A percentile compares a stretch with the other conserved stretches of the same genome.
phyloP scores from a whole-genome alignment of 352 stramenopile species.

The Pythium plurisporium region DNA sequence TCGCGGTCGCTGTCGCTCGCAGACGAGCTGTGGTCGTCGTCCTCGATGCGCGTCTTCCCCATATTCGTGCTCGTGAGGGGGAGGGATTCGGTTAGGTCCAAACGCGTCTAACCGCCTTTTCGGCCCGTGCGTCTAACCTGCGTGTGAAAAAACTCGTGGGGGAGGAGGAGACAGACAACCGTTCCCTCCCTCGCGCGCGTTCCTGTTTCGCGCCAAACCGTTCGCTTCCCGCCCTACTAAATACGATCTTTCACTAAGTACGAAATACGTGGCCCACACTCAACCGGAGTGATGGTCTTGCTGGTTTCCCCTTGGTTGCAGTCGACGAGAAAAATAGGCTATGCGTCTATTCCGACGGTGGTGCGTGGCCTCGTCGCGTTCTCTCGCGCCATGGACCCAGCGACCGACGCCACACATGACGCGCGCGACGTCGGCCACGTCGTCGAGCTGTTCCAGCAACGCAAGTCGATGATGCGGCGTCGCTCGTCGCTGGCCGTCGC shows the following conservation, averaged over 20 bases:
- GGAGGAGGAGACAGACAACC: background rate
- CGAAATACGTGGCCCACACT: background rate
- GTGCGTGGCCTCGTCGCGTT: too few relatives aligned
- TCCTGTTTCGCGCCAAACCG: constrained; percentile 21
- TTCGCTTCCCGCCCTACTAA: constrained; percentile 3
- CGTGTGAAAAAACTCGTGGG: background rate
- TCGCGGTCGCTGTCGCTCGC: constrained; percentile 14
- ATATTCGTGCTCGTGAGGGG: background rate
- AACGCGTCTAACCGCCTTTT: constrained; percentile 4
- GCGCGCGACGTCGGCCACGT: background rate
- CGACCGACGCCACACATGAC: background rate
- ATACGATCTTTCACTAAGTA: constrained; percentile 6
- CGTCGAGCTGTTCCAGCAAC: background rate
- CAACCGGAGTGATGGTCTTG: constrained; percentile 15
- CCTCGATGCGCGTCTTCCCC: constrained; percentile 20
- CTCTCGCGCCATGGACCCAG: background rate
- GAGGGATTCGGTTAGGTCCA: background rate
- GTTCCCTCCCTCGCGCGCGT: constrained; percentile 16
- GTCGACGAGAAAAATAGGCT: constrained; percentile 14
- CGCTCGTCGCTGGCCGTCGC: constrained; percentile 9
- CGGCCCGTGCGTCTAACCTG: too few relatives aligned
- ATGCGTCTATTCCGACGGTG: background rate
- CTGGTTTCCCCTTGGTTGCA: background rate
- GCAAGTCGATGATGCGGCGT: background rate
- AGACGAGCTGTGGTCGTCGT: constrained; percentile 20